Percentiles rank a stretch among this genome's conserved stretches.
Evolutionary conservation across 1,284 basidiomycete genomes (phyloP).

Genomic region (Sutorius eximius): DNA sequence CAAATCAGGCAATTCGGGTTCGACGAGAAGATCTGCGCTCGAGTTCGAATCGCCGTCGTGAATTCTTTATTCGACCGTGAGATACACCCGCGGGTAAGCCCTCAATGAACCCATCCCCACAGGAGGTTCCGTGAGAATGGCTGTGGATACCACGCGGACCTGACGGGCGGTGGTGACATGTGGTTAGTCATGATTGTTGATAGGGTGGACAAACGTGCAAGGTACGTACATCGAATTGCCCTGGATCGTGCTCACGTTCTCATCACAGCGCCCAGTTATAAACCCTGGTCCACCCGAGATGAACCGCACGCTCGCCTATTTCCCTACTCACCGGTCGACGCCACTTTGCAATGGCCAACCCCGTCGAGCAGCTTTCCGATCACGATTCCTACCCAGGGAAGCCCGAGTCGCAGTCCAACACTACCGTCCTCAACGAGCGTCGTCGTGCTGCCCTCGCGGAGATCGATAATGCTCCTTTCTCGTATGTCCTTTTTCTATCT

Average conservation of each 20-base stretch:
- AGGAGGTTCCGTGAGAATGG: constrained; percentile 1
- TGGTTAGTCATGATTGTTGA: background rate
- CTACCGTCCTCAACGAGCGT: constrained; percentile 41
- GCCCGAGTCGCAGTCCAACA: background rate
- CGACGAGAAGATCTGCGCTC: too few species aligned
- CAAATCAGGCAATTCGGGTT: background rate
- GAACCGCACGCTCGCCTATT: background rate
- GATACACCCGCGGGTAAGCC: too few species aligned
- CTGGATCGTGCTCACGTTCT: background rate
- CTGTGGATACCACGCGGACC: background rate
- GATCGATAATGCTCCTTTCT: constrained; percentile 75
- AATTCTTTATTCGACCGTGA: too few species aligned
- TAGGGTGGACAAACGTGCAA: constrained; percentile 22
- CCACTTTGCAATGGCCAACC: constrained; percentile 16
- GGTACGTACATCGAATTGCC: constrained; percentile 20
- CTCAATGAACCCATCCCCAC: too few species aligned
- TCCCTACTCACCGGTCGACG: background rate
- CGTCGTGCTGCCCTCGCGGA: constrained; percentile 73
- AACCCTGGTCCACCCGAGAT: background rate
- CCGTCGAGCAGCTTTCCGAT: constrained; percentile 28
- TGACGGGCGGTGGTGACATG: background rate
- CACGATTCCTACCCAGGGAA: constrained; percentile 34
- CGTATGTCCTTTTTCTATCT: constrained; percentile 38
- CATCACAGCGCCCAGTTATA: constrained; percentile 9
- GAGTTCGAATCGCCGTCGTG: too few species aligned